Evolutionary conservation across 805 yeast genomes (phyloP), one percentile per base, ranked within the genome.

Genomic region (Wickerhamiella qilinensis): DNA sequence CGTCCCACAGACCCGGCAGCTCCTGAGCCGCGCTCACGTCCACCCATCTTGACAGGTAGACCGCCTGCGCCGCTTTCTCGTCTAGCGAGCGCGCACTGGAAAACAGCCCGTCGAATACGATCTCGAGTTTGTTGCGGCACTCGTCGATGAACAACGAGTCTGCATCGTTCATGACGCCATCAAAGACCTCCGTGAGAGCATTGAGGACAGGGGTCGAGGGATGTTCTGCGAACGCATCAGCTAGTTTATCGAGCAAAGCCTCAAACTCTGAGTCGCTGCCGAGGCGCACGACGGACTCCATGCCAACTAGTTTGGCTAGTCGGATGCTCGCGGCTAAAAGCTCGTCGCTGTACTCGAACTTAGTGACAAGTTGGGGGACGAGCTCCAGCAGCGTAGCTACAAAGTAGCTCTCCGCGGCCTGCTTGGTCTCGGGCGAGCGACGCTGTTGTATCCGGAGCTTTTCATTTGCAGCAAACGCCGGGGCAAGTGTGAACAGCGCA

Each of bases 231-330:
- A 36, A 22, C 18, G 25, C 17, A 4, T 15, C 20, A 9, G 29
- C 29, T 7, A 36, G 16, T 3, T 16, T 14, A 3, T 22, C 35
- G 17, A 36, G 30, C 12, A 36, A 20, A 14, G 32, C 21, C 14
- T 36, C 34, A 24, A 21, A 36, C 18, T 19, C 35, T 7, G 28
- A 5, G 21, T 37, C 39, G n/a, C 22, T 20, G 18, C 39, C 39
- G 8, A 19, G 35, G 9, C 39, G 36, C 20, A 20, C 21, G 15
- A 38, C 30, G n/a, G 30, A 21, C 3, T 20, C 18, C 17, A 33
- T 11, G 14, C 20, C 33, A 4, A 33, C 15, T 2, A 28, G 33
- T 3, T 5, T 22, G 30, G 16, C 29, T 9, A 38, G 30, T 17
- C 28, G 34, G 20, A 28, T 21, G 4, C 12, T 15, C 30, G 20